Percentiles rank a stretch among this genome's conserved stretches.
Conservation (phyloP, 345 rosid species). For the Syzygium oleosum region DNA sequence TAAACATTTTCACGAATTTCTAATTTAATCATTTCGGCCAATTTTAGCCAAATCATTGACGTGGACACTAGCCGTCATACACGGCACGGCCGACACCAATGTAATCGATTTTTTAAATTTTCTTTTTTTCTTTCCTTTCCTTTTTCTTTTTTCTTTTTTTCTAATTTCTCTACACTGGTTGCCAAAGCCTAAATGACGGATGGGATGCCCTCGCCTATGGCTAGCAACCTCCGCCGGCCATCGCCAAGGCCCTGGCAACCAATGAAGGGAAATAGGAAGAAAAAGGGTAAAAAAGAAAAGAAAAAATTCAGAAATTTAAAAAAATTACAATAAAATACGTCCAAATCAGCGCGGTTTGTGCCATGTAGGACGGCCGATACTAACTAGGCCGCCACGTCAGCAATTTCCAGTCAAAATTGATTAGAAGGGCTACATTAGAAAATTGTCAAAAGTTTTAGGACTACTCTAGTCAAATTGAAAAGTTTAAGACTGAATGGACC, state of each 20-base stretch:
- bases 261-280: neutral
- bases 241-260: no score
- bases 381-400: neutral
- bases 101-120: neutral
- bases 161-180: accelerated
- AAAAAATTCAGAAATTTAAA: neutral
- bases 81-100: accelerated
- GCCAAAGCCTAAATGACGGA: no score
- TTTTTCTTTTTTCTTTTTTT: neutral
- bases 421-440: neutral
- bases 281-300: neutral
- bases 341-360: accelerated
- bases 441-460: neutral
- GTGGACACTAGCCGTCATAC: no score
- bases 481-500: no score
- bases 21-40: neutral
- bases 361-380: accelerated
- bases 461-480: neutral
- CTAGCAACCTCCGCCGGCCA: neutral
- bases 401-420: neutral
- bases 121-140: neutral
- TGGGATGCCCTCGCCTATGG: neutral
- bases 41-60: neutral
- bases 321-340: no score
- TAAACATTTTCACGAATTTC: neutral